Base-by-base conservation (phyloP, 83 land plant species). In the Larix sibirica region DNA sequence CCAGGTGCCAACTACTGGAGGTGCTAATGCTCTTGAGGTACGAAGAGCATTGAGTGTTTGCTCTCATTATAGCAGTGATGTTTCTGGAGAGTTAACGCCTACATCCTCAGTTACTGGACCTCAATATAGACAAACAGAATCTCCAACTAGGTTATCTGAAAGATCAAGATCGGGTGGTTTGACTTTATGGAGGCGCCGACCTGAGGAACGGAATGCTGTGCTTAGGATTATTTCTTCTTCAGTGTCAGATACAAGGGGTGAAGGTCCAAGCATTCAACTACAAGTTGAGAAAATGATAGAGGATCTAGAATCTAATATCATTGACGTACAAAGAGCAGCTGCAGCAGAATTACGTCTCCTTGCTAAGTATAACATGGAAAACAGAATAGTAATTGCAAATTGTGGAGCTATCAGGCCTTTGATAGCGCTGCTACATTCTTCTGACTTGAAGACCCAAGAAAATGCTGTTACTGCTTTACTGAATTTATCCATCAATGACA, bases 401-500 rank as follows among this genome's bases (percentile, higher is more conserved):
- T 83, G 84, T 64, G 92, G 92, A 24, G 94, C 92, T 18, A 92
- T 90, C 9, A 84, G 62, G 17, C 83, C 80, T n/a, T 81, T 92
- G 47, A 87, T 88, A 5, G 36, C 60, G 4, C 81, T 92, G 36
- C 83, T 92, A 23, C 54, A 65, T 28, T 86, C 90, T 9, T 18
- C 83, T 28, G 91, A 92, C 58, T 14, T 61, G n/a, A 56, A 83
- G 28, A 88, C 84, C 12, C 94, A 92, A 79, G 92, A 90, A 62
- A 85, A 92, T 83, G 92, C 91, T 68, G 94, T 90, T 4, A 92
- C 94, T 26, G 86, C 94, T 8, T 76, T 92, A 16, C 69, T 92
- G 36, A 92, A 92, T 69, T 73, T 92, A 21, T 92, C 94, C 12
- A 86, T 92, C 13, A 86, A 87, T 83, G 89, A 88, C 56, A 85